Percentiles rank a stretch among this genome's conserved stretches.
These are phyloP conservation scores for Anthoceros angustus DNA, from an alignment of 225 moss, liverwort and hornwort species.

Conservation along the genomic window DNA sequence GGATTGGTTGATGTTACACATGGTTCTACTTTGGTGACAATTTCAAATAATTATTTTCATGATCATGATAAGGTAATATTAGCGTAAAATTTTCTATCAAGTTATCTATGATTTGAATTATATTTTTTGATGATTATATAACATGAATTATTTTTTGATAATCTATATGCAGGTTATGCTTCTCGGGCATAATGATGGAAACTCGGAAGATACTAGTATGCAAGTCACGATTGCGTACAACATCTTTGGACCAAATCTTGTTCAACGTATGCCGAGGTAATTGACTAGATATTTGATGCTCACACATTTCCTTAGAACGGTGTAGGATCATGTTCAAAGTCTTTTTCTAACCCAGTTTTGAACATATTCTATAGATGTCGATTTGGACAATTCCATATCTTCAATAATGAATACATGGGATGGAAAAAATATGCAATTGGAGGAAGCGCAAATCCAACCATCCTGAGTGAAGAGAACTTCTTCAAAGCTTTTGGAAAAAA, in stretches of 20 bases:
- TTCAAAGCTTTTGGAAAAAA: slow-evolving; percentile 29
- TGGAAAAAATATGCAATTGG: slow-evolving; percentile 58
- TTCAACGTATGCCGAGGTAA: slow-evolving; percentile 17
- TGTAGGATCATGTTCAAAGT: no score
- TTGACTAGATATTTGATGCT: no score
- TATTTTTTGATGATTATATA: neutral
- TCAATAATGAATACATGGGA: slow-evolving; percentile 46
- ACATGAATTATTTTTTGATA: neutral
- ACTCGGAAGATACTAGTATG: slow-evolving; percentile 30
- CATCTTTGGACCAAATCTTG: slow-evolving; percentile 34
- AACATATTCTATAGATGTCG: no score
- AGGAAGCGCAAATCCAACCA: slow-evolving; percentile 45
- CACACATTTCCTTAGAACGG: no score
- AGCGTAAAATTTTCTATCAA: neutral
- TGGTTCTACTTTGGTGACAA: slow-evolving; percentile 39
- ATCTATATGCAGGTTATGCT: slow-evolving; percentile 26
- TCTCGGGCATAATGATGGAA: slow-evolving; percentile 35
- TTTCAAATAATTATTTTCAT: slow-evolving; percentile 72
- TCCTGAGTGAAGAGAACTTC: slow-evolving; percentile 44
- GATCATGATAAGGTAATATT: slow-evolving; percentile 46
- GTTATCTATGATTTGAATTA: neutral
- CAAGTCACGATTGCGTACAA: slow-evolving; percentile 58
- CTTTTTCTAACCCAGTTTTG: no score
- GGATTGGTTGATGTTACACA: slow-evolving; percentile 48
- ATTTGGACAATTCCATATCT: slow-evolving; percentile 41